Conservation (phyloP, 768 basidiomycete species). For the Rhodotorula diobovata region DNA sequence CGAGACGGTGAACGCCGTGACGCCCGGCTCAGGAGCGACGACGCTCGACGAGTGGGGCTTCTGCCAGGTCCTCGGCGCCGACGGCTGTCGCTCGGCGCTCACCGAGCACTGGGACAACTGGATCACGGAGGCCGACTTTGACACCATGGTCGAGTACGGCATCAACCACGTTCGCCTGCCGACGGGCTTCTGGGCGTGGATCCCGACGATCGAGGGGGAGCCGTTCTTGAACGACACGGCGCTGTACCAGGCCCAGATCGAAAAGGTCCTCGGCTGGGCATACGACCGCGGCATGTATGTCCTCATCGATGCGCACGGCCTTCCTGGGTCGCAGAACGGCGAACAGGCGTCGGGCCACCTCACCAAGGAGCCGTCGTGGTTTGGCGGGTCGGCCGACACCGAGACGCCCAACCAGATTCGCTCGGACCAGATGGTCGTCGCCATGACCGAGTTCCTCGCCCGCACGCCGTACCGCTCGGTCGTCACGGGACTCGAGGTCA, state of each 20-base stretch:
- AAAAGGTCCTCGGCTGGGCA: constrained; percentile 35
- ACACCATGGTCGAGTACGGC: constrained; percentile 35
- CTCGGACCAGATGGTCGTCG: constrained; percentile 36
- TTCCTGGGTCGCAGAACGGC: constrained; percentile 45
- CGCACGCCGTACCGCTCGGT: constrained; percentile 41
- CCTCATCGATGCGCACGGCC: constrained; percentile 41
- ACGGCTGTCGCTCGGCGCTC: constrained; percentile 41
- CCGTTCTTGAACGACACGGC: constrained; percentile 39
- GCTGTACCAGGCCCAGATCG: constrained; percentile 39
- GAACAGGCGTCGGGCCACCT: constrained; percentile 42
- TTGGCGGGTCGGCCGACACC: constrained; percentile 15
- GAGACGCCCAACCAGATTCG: constrained; percentile 35
- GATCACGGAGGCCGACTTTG: constrained; percentile 49
- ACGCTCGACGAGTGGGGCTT: constrained; percentile 37
- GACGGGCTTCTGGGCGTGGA: constrained; percentile 43
- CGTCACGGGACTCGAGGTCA: constrained; percentile 39
- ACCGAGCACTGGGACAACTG: constrained; percentile 47
- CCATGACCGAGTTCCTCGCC: constrained; percentile 40
- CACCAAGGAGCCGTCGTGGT: constrained; percentile 17
- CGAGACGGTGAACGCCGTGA: constrained; percentile 24
- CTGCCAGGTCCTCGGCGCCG: constrained; percentile 25
- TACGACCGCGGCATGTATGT: constrained; percentile 41
- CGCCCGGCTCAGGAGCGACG: constrained; percentile 13
- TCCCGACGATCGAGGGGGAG: constrained; percentile 32
- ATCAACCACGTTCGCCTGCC: constrained; percentile 44